Percentiles rank a stretch among this genome's conserved stretches.
phyloP scores from a whole-genome alignment of 75 land plant genomes.

The Cryptomeria japonica region DNA sequence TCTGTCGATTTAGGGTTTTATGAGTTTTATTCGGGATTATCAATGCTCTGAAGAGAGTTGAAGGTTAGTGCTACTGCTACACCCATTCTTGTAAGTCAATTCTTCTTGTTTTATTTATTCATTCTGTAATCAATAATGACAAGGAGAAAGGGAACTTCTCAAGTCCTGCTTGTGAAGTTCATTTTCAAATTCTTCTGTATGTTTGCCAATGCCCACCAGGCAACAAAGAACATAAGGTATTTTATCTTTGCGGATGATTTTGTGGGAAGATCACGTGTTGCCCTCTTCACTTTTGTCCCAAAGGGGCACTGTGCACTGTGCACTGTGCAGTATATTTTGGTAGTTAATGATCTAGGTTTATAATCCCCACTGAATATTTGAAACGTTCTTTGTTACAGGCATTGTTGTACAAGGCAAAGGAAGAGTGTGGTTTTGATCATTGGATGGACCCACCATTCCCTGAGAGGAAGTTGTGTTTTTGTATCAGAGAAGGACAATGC shows the following conservation, averaged over 20 bases:
- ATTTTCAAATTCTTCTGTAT: background rate
- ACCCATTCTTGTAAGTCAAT: too few species aligned
- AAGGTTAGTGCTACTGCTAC: too few species aligned
- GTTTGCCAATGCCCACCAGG: background rate
- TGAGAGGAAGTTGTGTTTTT: slow-evolving; percentile 41
- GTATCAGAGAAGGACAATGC: background rate
- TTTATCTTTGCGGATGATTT: background rate
- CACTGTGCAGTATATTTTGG: slow-evolving; percentile 78
- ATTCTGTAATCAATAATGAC: background rate
- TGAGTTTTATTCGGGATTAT: too few species aligned
- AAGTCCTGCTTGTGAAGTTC: background rate
- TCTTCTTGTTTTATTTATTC: too few species aligned
- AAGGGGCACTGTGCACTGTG: slow-evolving; percentile 42
- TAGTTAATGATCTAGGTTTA: slow-evolving; percentile 36
- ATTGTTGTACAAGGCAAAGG: slow-evolving; percentile 52
- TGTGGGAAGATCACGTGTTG: background rate
- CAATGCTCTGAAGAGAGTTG: too few species aligned
- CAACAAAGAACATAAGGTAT: background rate
- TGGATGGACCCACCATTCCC: slow-evolving; percentile 53
- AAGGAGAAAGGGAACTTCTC: background rate
- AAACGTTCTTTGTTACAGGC: slow-evolving; percentile 45
- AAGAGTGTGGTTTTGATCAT: slow-evolving; percentile 69
- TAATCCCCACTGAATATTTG: slow-evolving; percentile 50
- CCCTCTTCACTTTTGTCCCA: slow-evolving; percentile 3
- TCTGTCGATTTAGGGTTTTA: too few species aligned